phyloP scores from a whole-genome alignment of 345 rosid species.

The Hypericum perforatum region DNA sequence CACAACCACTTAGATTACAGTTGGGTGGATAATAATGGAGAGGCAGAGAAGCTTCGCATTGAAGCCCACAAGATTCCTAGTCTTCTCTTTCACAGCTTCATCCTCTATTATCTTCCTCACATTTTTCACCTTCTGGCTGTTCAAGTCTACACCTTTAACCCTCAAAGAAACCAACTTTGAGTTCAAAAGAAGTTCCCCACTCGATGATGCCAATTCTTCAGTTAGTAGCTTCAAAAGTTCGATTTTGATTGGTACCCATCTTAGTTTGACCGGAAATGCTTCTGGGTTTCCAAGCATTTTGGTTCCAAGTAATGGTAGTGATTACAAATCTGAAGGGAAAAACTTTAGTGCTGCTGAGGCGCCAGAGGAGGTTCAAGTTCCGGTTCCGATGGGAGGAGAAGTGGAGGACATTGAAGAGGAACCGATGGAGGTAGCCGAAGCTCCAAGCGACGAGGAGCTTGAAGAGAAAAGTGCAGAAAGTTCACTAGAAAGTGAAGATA shows the following conservation, averaged over 20 bases:
- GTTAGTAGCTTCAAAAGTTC: conserved; percentile 16
- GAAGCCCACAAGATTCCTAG: conserved; percentile 50
- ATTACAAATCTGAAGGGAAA: conserved; percentile 7
- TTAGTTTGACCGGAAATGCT: conserved; percentile 20
- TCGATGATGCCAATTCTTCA: conserved; percentile 21
- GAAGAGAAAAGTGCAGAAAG: conserved; percentile 10
- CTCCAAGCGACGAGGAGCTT: conserved; percentile 18
- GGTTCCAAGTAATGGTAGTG: conserved; percentile 10
- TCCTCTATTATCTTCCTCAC: conserved; percentile 46
- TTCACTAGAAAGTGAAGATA: too few species aligned
- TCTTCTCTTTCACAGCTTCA: conserved; percentile 39
- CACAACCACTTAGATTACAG: neutral
- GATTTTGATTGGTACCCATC: conserved; percentile 27
- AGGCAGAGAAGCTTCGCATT: conserved; percentile 67
- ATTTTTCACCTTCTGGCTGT: conserved; percentile 42
- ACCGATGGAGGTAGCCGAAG: conserved; percentile 19
- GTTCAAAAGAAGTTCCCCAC: conserved; percentile 24
- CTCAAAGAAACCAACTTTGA: conserved; percentile 27
- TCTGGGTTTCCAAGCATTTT: conserved; percentile 33
- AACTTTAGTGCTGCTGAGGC: conserved; percentile 5
- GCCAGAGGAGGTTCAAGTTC: conserved; percentile 13
- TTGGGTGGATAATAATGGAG: conserved; percentile 43
- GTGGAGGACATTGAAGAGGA: conserved; percentile 11
- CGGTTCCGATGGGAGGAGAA: neutral
- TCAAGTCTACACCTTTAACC: conserved; percentile 44